Percentiles rank a stretch among this genome's conserved stretches.
Evolutionary conservation across 495 filamentous ascomycete species (phyloP).

Genomic region (Xylaria scruposa): DNA sequence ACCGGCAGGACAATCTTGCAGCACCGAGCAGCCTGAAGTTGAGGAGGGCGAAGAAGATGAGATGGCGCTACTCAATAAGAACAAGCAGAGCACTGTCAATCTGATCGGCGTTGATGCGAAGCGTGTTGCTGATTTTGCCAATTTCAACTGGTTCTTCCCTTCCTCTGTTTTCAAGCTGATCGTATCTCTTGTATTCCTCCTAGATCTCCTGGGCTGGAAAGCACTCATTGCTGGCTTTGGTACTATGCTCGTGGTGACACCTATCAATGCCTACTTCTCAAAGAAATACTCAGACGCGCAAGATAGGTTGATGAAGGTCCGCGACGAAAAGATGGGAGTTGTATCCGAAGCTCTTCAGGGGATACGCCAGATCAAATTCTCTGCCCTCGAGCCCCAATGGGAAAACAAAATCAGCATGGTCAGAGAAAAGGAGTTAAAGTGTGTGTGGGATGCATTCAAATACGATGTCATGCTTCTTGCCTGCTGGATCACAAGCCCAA

Average conservation of each 20-base stretch:
- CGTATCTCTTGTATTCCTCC: slow-evolving; percentile 69
- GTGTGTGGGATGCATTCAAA: slow-evolving; percentile 69
- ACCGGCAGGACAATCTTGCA: slow-evolving; percentile 35
- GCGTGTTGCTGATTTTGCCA: slow-evolving; percentile 73
- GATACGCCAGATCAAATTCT: slow-evolving; percentile 90
- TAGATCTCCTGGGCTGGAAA: slow-evolving; percentile 75
- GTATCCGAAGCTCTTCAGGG: slow-evolving; percentile 82
- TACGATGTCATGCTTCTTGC: slow-evolving; percentile 64
- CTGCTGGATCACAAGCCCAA: slow-evolving; percentile 77
- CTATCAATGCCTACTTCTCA: slow-evolving; percentile 72
- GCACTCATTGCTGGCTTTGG: slow-evolving; percentile 71
- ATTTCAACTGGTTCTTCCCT: slow-evolving; percentile 70
- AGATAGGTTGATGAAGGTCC: slow-evolving; percentile 76
- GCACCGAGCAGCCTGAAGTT: slow-evolving; percentile 32
- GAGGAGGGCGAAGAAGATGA: slow-evolving; percentile 56
- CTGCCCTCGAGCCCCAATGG: slow-evolving; percentile 82
- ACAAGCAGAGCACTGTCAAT: slow-evolving; percentile 81
- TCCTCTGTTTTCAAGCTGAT: slow-evolving; percentile 65
- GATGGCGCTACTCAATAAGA: slow-evolving; percentile 56
- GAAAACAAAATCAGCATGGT: slow-evolving; percentile 72
- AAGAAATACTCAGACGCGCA: slow-evolving; percentile 71
- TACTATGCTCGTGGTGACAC: slow-evolving; percentile 67
- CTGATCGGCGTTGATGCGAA: slow-evolving; percentile 79
- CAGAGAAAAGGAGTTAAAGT: slow-evolving; percentile 68
- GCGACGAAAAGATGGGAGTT: slow-evolving; percentile 78